Conservation (phyloP, 2,329 filamentous ascomycete genomes). For the Tolypocladium paradoxum region DNA sequence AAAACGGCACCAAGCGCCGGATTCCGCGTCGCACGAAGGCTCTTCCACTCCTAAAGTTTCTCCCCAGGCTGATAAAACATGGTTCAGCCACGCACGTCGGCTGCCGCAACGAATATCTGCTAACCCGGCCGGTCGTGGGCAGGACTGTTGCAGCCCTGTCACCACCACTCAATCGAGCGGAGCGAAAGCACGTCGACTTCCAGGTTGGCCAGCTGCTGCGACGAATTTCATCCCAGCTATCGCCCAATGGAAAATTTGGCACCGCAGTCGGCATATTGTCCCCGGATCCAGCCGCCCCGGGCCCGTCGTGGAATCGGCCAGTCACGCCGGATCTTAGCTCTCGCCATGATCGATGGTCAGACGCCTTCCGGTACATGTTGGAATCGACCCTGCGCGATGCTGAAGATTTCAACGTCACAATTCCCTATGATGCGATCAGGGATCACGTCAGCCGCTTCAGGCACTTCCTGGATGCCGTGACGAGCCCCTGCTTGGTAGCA, state of each 20-base stretch:
- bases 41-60: conserved; percentile 15
- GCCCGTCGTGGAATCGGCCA: conserved; percentile 9
- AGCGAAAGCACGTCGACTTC: conserved; percentile 29
- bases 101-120: conserved; percentile 27
- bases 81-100: conserved; percentile 17
- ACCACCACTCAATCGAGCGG: conserved; percentile 18
- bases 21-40: background rate
- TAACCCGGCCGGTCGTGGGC: conserved; percentile 28
- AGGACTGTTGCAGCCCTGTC: conserved; percentile 24
- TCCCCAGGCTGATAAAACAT: conserved; percentile 31
- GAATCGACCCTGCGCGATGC: conserved; percentile 47
- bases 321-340: conserved; percentile 9
- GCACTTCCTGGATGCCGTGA: conserved; percentile 41
- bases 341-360: conserved; percentile 34
- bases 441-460: conserved; percentile 38
- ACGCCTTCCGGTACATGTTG: conserved; percentile 45
- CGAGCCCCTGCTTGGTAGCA: conserved; percentile 39
- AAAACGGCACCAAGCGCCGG: background rate
- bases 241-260: conserved; percentile 39
- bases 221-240: conserved; percentile 29
- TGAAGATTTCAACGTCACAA: conserved; percentile 46
- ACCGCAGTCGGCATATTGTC: conserved; percentile 14
- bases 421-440: conserved; percentile 46
- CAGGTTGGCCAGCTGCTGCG: conserved; percentile 37
- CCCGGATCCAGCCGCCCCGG: background rate